These are phyloP conservation scores for Barbarea vulgaris DNA, from an alignment of 345 rosid species.

Conservation along the genomic window DNA sequence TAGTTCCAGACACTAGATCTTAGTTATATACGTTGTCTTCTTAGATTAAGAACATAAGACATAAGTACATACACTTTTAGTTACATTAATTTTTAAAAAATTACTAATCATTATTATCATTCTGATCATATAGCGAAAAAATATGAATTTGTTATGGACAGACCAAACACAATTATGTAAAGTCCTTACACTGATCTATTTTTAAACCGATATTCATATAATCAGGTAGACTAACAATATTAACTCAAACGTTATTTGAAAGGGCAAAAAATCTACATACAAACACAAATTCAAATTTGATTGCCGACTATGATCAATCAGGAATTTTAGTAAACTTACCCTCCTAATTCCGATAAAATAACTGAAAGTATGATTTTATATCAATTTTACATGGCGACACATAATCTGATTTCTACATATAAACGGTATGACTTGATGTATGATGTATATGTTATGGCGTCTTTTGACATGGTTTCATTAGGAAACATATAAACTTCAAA, in stretches of 20 bases:
- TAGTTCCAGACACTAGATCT: neutral
- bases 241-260: neutral
- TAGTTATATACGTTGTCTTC: neutral
- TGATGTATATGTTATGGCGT: neutral
- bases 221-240: neutral
- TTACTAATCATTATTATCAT: neutral
- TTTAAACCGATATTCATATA: neutral
- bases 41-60: neutral
- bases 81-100: neutral
- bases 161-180: neutral
- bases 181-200: neutral
- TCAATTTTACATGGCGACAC: neutral
- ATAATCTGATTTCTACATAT: neutral
- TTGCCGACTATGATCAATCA: too few relatives aligned
- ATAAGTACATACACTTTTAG: constrained; percentile 5
- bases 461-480: neutral
- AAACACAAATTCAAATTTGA: too few relatives aligned
- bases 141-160: neutral
- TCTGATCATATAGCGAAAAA: neutral
- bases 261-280: neutral
- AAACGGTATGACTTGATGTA: neutral
- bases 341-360: too few relatives aligned
- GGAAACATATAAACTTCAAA: neutral
- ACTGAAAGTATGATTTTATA: neutral
- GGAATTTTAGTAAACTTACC: too few relatives aligned